A percentile compares a stretch with the other conserved stretches of the same genome.
These are phyloP conservation scores for Phytopythium chamaehyphon DNA, from an alignment of 352 stramenopile genomes.

Conservation along the genomic window DNA sequence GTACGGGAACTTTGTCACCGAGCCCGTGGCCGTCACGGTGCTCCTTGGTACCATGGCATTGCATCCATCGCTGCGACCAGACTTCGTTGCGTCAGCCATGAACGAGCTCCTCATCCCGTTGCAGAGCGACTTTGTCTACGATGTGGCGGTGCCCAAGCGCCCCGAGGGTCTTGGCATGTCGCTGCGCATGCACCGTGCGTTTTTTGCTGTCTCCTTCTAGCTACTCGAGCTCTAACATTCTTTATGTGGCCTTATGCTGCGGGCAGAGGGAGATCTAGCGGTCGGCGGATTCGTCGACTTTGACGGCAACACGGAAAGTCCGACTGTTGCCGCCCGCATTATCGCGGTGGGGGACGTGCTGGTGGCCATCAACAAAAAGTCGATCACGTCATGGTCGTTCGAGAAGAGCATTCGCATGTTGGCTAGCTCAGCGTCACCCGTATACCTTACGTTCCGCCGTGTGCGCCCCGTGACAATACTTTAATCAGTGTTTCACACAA, in stretches of 20 bases:
- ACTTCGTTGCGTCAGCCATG: conserved; percentile 81
- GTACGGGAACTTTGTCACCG: conserved; percentile 80
- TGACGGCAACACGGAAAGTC: conserved; percentile 76
- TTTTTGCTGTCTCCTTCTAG: not conserved
- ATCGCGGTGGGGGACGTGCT: conserved; percentile 75
- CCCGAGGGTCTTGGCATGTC: conserved; percentile 80
- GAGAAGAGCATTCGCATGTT: conserved; percentile 86
- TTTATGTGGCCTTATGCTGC: too few relatives aligned
- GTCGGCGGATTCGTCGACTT: conserved; percentile 83
- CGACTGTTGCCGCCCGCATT: conserved; percentile 67
- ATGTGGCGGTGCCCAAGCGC: conserved; percentile 77
- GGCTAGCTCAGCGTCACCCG: conserved; percentile 65
- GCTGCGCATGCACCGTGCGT: conserved; percentile 72
- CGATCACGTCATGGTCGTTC: conserved; percentile 80
- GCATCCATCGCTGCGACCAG: conserved; percentile 64
- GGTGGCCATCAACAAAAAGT: conserved; percentile 87
- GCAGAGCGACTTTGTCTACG: conserved; percentile 82
- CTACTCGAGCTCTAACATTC: too few relatives aligned
- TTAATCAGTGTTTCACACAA: conserved; percentile 20
- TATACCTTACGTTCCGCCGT: conserved; percentile 82
- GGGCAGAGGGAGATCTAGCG: conserved; percentile 67
- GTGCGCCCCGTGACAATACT: conserved; percentile 58
- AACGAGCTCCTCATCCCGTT: conserved; percentile 77
- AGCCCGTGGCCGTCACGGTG: conserved; percentile 59
- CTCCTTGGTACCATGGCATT: conserved; percentile 63